Conservation (phyloP, 345 rosid genomes). For the Aquilaria yunnanensis region DNA sequence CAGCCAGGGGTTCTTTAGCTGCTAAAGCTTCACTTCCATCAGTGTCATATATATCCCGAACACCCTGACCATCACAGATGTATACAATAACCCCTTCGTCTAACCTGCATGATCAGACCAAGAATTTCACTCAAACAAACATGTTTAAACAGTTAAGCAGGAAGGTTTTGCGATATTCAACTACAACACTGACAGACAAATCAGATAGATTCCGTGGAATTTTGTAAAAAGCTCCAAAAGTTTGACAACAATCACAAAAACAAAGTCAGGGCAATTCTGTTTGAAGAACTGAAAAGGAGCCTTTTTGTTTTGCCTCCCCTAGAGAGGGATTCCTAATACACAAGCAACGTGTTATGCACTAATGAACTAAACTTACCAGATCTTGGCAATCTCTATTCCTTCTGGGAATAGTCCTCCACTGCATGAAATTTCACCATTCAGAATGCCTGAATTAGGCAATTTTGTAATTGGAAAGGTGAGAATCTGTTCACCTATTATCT, state of each 20-base stretch:
- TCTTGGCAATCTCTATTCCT: conserved; percentile 91
- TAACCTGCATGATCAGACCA: conserved; percentile 44
- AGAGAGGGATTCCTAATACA: too few species aligned
- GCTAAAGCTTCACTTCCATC: conserved; percentile 81
- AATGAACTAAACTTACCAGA: conserved; percentile 52
- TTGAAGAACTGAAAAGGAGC: too few species aligned
- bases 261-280: too few species aligned
- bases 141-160: not conserved
- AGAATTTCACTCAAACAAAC: not conserved
- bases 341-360: not conserved
- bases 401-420: conserved; percentile 97
- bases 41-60: conserved; percentile 86
- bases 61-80: conserved; percentile 79
- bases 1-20: conserved; percentile 77
- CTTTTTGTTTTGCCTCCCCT: too few species aligned
- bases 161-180: not conserved
- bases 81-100: conserved; percentile 95
- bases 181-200: not conserved
- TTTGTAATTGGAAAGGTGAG: conserved; percentile 14
- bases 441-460: conserved; percentile 22
- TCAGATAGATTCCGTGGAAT: not conserved
- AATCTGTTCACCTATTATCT: conserved; percentile 77
- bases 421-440: conserved; percentile 44
- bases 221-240: too few species aligned
- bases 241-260: too few species aligned